Base-by-base conservation (phyloP, 2,329 filamentous ascomycete species). In the Claviceps africana region DNA sequence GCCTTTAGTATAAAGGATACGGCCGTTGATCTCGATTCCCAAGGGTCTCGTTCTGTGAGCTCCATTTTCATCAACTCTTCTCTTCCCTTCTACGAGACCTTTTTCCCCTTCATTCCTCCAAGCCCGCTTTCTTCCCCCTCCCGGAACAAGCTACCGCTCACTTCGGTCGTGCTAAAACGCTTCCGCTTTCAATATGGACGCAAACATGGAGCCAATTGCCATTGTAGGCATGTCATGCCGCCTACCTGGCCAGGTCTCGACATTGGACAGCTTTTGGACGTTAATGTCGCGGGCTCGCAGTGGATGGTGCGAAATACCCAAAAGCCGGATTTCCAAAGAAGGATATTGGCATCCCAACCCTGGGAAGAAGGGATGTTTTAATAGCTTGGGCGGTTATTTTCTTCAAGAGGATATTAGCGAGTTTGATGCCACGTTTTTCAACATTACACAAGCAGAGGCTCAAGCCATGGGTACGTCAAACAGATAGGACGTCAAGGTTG, bases 401-500 rank as follows among this genome's bases (percentile, higher is more conserved):
- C 62, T 78, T 54, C 67, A 71, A 46, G 65, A 67, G 21, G 73
- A 77, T 52, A 31, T 62, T 73, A 28, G 64, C 67, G 8, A 65
- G 3, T 77, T 78, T 52, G 75, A 78, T 49, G 74, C 74, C 0
- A 70, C 72, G 0, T 78, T 78, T 58, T 78, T 78, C 59, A 70
- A 70, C 45, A 62, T 77, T n/a, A 74, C 73, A 0, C 67, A 71
- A 55, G 71, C 73, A 55, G 73, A 77, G 59, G 74, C 71, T 30
- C 65, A 66, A 47, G 72, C 73, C 0, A 74, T 78, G 72, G 63
- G 62, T 64, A 59, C 10, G 46, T 40, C 37, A 8, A 15, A 30
- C 4, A 5, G 1, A 19, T 7, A 47, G n/a, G 19, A 33, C 30
- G 2, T 44, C 15, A 10, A 31, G 21, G 17, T 8, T 11, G 28